Base-by-base conservation (phyloP, 1,139 yeast genomes). In the Scheffersomyces quercinus region DNA sequence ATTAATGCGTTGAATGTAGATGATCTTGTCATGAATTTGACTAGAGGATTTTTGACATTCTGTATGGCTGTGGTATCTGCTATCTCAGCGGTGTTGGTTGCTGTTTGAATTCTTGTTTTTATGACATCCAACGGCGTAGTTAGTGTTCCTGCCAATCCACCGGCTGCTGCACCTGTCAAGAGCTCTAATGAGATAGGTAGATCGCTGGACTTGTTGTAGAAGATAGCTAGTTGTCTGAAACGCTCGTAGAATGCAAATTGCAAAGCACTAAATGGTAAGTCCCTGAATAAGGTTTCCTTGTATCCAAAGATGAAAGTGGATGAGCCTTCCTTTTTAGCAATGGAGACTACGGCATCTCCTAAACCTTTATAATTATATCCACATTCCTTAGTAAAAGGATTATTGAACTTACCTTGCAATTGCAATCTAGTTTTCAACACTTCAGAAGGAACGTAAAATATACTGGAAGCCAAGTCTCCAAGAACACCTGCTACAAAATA, bases 361-460 rank as follows among this genome's bases (percentile, higher is more conserved):
- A 85, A 66, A 5, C 89, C 87, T 41, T 73, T 75, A 63, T 93
- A 93, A 60, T 93, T 93, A 65, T 93, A 93, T 0, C 97, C 97
- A 41, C 73, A 64, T 10, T 89, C 88, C 39, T 73, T 64, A 49
- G 91, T 90, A 62, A 76, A 74, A 0, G 87, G 88, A 61, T 91
- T 93, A 64, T 90, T 88, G 64, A 80, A 77, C 40, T 83, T 76
- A 1, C 99, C 99, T 65, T 93, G 99, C 42, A 93, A 70, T 67
- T 93, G 99, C 39, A 93, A 67, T 55, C 99, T 75, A 6, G 99
- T 90, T 63, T 95, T 93, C 46, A 93, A 68, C n/a, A 93, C 98
- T 62, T 93, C 99, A 29, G 93, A 83, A 3, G 99, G 99, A n/a
- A 93, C 99, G 56, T 93, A 93, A 37, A 89, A 84, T n/a, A 93